Percentiles rank a stretch among this genome's conserved stretches.
These are phyloP conservation scores for Calonectria pteridis DNA, from an alignment of 2,329 filamentous ascomycete genomes.

Conservation along the genomic window DNA sequence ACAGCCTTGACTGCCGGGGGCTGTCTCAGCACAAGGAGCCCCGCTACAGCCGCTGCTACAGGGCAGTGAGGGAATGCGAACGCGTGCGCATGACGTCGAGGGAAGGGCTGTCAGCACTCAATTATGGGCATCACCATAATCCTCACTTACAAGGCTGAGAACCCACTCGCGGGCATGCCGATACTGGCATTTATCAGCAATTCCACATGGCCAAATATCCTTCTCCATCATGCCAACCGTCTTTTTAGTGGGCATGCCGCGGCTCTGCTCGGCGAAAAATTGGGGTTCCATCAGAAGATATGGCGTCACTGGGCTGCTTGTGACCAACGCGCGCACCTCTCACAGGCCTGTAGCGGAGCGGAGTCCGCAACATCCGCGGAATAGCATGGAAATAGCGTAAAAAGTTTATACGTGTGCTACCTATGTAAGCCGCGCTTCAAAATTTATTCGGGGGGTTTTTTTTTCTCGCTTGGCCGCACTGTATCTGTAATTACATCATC, in stretches of 20 bases:
- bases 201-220: background rate
- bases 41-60: background rate
- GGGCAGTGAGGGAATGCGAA: background rate
- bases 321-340: background rate
- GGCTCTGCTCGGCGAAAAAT: background rate
- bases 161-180: background rate
- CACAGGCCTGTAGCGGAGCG: background rate
- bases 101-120: background rate
- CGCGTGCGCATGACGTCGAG: background rate
- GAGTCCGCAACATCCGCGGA: background rate
- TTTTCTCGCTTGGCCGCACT: background rate
- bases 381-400: background rate
- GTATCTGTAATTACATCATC: background rate
- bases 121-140: background rate
- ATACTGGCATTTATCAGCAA: conserved; percentile 1
- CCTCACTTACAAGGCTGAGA: background rate
- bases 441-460: background rate
- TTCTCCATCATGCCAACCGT: background rate
- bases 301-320: background rate
- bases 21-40: background rate
- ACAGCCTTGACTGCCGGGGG: background rate
- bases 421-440: background rate
- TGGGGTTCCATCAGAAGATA: background rate
- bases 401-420: background rate
- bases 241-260: conserved; percentile 4